phyloP scores from a whole-genome alignment of 2,329 filamentous ascomycete genomes.

The Pseudogymnoascus sp. region DNA sequence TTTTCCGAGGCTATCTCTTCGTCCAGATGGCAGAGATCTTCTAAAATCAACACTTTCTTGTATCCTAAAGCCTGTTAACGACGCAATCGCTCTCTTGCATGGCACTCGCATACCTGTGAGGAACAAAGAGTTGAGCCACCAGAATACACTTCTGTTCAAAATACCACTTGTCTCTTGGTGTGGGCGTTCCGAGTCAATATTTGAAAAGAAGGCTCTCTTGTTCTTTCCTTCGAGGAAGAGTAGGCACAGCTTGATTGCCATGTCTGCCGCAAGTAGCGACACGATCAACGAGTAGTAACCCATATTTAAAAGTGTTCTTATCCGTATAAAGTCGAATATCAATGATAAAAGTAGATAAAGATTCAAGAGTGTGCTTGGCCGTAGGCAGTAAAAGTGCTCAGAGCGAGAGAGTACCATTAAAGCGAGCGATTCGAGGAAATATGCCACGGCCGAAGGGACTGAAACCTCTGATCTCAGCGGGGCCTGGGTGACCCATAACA shows the following conservation, averaged over 20 bases:
- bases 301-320: background rate
- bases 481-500: background rate
- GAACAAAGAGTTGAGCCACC: constrained; percentile 1
- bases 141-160: background rate
- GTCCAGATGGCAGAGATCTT: background rate
- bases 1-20: background rate
- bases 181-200: background rate
- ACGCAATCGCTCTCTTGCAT: background rate
- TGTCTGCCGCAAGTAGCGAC: background rate
- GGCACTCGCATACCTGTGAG: background rate
- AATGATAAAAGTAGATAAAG: background rate
- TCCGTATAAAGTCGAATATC: background rate
- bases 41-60: background rate
- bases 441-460: background rate
- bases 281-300: background rate
- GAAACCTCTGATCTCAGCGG: background rate
- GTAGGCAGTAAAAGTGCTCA: background rate
- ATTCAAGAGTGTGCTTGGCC: background rate
- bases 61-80: background rate
- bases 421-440: background rate
- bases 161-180: background rate
- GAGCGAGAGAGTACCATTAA: constrained; percentile 1
- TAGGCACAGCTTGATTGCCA: background rate
- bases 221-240: background rate
- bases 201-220: background rate